A percentile compares a stretch with the other conserved stretches of the same genome.
Conservation (phyloP, 768 basidiomycete genomes). For the Arthromyces matolae region DNA sequence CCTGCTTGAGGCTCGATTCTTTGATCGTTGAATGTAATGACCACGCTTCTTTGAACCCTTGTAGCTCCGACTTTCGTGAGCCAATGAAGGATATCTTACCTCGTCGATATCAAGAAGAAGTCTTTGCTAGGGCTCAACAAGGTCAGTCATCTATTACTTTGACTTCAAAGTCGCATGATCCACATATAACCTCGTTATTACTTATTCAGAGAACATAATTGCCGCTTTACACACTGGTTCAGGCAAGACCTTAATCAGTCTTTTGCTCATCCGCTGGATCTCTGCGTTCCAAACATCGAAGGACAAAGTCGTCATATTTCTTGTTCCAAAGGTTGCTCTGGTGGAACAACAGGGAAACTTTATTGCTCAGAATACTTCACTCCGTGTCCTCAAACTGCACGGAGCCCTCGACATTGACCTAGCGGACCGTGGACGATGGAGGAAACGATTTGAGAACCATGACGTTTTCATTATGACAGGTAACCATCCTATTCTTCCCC, state of each 20-base stretch:
- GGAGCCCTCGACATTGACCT: conserved; percentile 72
- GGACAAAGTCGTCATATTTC: conserved; percentile 68
- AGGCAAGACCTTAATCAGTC: conserved; percentile 74
- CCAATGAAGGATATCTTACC: conserved; percentile 21
- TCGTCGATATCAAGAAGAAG: conserved; percentile 68
- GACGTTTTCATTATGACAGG: conserved; percentile 89
- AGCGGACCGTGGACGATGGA: conserved; percentile 65
- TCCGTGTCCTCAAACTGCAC: conserved; percentile 65
- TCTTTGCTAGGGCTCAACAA: conserved; percentile 57
- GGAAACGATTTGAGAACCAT: conserved; percentile 50
- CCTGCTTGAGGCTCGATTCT: neutral
- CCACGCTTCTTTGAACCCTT: too few species aligned
- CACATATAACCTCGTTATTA: conserved; percentile 17
- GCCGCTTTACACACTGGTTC: conserved; percentile 76
- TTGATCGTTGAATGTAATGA: neutral
- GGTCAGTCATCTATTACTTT: conserved; percentile 23
- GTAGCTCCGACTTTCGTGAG: neutral
- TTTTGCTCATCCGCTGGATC: conserved; percentile 77
- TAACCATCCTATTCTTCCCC: conserved; percentile 22
- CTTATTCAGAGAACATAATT: conserved; percentile 55
- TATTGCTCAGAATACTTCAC: conserved; percentile 57
- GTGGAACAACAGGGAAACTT: conserved; percentile 80
- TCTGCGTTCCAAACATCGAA: conserved; percentile 43
- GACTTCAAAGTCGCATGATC: neutral
- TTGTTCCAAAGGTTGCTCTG: conserved; percentile 82